Percentiles rank a stretch among this genome's conserved stretches.
Conservation (phyloP, 2,329 filamentous ascomycete genomes). For the Penicillium palitans region DNA sequence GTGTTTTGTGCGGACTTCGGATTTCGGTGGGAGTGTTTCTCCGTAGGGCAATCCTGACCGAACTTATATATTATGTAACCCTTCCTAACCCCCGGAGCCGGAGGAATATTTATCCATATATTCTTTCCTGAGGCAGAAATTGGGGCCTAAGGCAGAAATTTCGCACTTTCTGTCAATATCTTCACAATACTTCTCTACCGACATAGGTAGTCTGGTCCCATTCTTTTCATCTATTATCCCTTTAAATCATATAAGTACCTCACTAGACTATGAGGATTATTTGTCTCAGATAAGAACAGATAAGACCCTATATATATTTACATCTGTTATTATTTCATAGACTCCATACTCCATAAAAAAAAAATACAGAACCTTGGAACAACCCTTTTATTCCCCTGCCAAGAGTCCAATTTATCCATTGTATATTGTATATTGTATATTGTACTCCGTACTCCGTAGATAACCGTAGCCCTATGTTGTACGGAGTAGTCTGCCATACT, state of each 20-base stretch:
- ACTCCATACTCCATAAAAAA: not conserved
- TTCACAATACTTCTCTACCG: not conserved
- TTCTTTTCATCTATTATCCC: not conserved
- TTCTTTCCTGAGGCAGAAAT: not conserved
- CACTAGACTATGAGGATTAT: too few relatives aligned
- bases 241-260: too few relatives aligned
- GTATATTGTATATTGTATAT: too few relatives aligned
- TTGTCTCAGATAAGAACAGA: too few relatives aligned
- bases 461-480: too few relatives aligned
- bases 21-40: not conserved
- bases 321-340: too few relatives aligned
- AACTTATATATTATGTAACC: not conserved
- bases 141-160: not conserved
- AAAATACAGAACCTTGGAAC: not conserved
- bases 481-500: not conserved
- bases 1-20: not conserved
- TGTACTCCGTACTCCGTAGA: too few relatives aligned
- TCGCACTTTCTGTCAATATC: not conserved
- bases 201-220: not conserved
- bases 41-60: not conserved
- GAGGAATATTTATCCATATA: not conserved
- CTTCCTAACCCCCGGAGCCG: not conserved
- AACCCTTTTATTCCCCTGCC: not conserved
- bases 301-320: too few relatives aligned
- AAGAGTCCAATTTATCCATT: not conserved